Evolutionary conservation across 768 basidiomycete genomes (phyloP).

Genomic region (Tylopilus sp.): DNA sequence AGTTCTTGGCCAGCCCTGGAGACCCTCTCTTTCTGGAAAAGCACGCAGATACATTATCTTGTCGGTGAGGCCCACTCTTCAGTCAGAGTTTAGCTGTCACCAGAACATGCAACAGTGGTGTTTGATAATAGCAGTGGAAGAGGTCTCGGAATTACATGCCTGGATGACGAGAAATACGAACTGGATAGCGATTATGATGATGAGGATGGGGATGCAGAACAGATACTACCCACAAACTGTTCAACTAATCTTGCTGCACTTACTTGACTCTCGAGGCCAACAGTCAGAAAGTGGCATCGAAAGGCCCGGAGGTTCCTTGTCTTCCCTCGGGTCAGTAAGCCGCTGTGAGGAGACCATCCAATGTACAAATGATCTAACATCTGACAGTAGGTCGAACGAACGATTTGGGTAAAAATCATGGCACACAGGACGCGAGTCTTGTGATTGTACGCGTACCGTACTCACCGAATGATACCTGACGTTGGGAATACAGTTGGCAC

Average conservation of each 20-base stretch:
- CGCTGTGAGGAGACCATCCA: conserved; percentile 8
- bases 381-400: background rate
- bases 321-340: conserved; percentile 10
- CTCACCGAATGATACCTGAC: background rate
- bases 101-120: conserved; percentile 1
- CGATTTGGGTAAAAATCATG: conserved; percentile 9
- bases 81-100: background rate
- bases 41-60: conserved; percentile 3
- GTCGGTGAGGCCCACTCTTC: conserved; percentile 3
- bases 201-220: conserved; percentile 9
- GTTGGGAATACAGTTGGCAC: conserved; percentile 14
- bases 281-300: background rate
- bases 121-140: background rate
- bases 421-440: conserved; percentile 19
- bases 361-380: background rate
- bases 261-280: conserved; percentile 5
- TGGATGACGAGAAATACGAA: conserved; percentile 15
- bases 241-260: background rate
- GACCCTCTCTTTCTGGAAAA: conserved; percentile 5
- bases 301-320: conserved; percentile 1
- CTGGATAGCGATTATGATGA: conserved; percentile 28
- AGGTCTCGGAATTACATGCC: conserved; percentile 5
- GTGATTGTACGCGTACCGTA: background rate
- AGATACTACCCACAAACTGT: background rate
- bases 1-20: conserved; percentile 10